These are phyloP conservation scores for Porpolomopsis calyptriformis DNA, from an alignment of 768 basidiomycete genomes.

Conservation along the genomic window DNA sequence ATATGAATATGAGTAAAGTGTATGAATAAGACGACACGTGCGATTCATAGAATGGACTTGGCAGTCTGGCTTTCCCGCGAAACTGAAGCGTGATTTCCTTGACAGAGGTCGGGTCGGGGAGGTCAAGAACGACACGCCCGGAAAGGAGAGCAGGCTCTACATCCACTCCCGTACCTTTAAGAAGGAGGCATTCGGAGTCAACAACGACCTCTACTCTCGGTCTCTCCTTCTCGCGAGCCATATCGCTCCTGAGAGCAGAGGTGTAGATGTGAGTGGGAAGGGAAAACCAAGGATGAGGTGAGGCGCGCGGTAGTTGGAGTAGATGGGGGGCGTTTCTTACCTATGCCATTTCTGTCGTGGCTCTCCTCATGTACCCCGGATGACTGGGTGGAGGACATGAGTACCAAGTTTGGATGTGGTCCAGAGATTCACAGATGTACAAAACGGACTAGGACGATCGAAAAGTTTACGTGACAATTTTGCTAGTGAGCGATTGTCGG, in stretches of 20 bases:
- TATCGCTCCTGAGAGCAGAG: constrained; percentile 14
- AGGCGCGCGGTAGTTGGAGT: too few species aligned
- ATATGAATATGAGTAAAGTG: too few species aligned
- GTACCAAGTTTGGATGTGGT: too few species aligned
- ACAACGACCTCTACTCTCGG: constrained; percentile 69
- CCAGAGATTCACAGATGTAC: too few species aligned
- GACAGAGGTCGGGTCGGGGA: constrained; percentile 73
- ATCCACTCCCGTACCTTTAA: constrained; percentile 74
- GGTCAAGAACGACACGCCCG: constrained; percentile 70
- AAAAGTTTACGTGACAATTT: too few species aligned
- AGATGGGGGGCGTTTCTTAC: too few species aligned
- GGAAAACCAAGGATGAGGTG: background rate
- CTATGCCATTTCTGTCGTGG: too few species aligned
- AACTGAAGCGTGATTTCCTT: constrained; percentile 80
- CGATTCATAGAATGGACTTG: constrained; percentile 47
- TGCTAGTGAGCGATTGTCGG: too few species aligned
- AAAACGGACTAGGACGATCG: too few species aligned
- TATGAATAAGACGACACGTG: too few species aligned
- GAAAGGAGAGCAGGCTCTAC: constrained; percentile 74
- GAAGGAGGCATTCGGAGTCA: constrained; percentile 53
- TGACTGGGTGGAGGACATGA: too few species aligned
- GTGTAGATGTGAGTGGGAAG: background rate
- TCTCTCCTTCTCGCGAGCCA: constrained; percentile 35
- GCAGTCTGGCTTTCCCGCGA: constrained; percentile 70
- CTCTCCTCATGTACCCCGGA: too few species aligned